Evolutionary conservation across 805 yeast species (phyloP).

Genomic region (Scheffersomyces lignosus): DNA sequence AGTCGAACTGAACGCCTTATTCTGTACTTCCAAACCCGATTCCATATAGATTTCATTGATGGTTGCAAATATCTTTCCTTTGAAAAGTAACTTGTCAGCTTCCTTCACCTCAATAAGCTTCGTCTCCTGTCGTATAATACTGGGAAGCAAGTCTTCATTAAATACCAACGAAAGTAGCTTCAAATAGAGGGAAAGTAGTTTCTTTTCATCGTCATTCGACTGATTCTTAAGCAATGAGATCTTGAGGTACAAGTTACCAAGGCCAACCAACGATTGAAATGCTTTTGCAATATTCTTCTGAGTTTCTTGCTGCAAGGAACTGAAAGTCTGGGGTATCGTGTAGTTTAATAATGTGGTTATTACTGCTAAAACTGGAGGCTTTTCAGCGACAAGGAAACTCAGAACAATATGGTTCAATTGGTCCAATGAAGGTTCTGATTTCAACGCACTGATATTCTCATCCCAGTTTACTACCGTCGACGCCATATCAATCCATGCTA

Average conservation of each 20-base stretch:
- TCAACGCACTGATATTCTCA: conserved; percentile 3
- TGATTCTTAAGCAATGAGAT: conserved; percentile 6
- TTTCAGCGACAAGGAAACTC: conserved; percentile 1
- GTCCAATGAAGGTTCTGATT: conserved; percentile 8
- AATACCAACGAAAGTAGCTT: conserved; percentile 16
- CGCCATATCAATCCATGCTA: no score
- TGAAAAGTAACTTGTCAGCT: conserved; percentile 38
- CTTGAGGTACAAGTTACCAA: conserved; percentile 30
- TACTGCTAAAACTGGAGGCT: conserved; percentile 9
- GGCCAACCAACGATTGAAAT: conserved; percentile 27
- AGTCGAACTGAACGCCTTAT: conserved; percentile 11
- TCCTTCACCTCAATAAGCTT: conserved; percentile 22
- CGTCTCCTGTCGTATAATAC: conserved; percentile 4
- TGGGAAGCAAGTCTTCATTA: conserved; percentile 11
- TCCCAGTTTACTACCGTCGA: conserved; percentile 3
- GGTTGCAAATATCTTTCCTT: conserved; percentile 27
- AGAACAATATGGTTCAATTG: conserved; percentile 6
- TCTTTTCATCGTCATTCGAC: not conserved
- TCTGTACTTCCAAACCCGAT: conserved; percentile 6
- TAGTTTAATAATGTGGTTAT: conserved; percentile 26
- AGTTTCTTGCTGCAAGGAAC: conserved; percentile 13
- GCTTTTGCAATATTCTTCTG: conserved; percentile 8
- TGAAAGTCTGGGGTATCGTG: conserved; percentile 35
- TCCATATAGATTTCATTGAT: conserved; percentile 20
- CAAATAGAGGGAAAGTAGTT: conserved; percentile 9